phyloP scores from a whole-genome alignment of 495 filamentous ascomycete genomes.

The Daldinia concentrica region DNA sequence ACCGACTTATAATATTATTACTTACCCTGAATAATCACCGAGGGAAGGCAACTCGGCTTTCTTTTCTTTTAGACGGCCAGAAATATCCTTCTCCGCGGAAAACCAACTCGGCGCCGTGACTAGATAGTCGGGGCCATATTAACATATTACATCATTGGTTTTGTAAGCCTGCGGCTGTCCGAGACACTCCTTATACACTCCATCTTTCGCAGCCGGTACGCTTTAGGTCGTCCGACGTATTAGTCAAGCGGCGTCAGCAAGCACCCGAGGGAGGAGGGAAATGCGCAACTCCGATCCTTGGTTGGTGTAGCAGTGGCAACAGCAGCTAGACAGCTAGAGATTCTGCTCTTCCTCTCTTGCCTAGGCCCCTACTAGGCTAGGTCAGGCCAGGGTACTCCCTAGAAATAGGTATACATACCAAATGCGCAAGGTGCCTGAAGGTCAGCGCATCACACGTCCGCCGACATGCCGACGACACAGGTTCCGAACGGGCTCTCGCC shows the following conservation, averaged over 20 bases:
- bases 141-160: constrained; percentile 34
- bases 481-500: constrained; percentile 34
- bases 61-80: neutral
- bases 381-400: neutral
- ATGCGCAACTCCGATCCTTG: constrained; percentile 18
- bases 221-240: neutral
- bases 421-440: constrained; percentile 9
- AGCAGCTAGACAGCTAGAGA: neutral
- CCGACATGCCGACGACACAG: constrained; percentile 33
- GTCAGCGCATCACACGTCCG: constrained; percentile 7
- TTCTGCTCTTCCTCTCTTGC: neutral
- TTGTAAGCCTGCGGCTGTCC: constrained; percentile 31
- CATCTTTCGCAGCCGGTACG: constrained; percentile 5
- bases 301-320: constrained; percentile 10
- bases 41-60: neutral
- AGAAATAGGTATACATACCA: constrained; percentile 14
- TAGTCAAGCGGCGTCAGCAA: neutral
- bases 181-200: constrained; percentile 25
- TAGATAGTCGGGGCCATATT: neutral
- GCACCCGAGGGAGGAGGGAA: neutral
- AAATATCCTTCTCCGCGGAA: constrained; percentile 10
- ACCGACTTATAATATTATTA: neutral
- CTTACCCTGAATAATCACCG: neutral
- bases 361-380: constrained; percentile 1
- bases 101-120: neutral